Evolutionary conservation across 1,139 yeast species (phyloP), one percentile per base, ranked within the genome.

Genomic region (Yamadazyma aaseri): DNA sequence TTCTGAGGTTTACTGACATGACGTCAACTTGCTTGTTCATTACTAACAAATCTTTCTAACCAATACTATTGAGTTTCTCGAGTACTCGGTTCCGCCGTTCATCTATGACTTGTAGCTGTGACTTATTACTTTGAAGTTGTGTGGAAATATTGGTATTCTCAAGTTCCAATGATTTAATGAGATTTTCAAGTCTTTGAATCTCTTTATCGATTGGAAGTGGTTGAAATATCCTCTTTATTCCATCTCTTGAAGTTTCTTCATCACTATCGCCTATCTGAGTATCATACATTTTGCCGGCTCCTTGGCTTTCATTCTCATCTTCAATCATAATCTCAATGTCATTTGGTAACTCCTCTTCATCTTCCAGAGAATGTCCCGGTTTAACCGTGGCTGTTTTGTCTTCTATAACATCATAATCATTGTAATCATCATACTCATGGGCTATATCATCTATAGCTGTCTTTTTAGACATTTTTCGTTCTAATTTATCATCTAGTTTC

Each of bases 231-330:
- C 13, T 28, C 4, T 32, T 29, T 2, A 26, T 11, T 8, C 28
- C 29, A 9, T 29, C 36, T 9, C 37, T 47, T 15, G 28, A 31
- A 5, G 37, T 41, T 8, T 42, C 49, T 6, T 46, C 51, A 24
- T 43, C 42, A 31, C 48, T 51, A 28, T 42, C 45, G 15, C 41
- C 42, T 20, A 55, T 36, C 28, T 50, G 61, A n/a, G 44, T 38
- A 31, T 56, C 61, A 35, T 58, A 58, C n/a, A n/a, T n/a, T 7
- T 42, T 39, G 1, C 45, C 53, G 20, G 45, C 48, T 34, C 51
- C 42, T 2, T 36, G 26, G 11, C 13, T 9, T 12, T n/a, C 7
- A n/a, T n/a, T n/a, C n/a, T n/a, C n/a, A n/a, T n/a, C n/a, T n/a
- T n/a, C n/a, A n/a, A n/a, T n/a, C n/a, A n/a, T n/a, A 6, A 12